These are phyloP conservation scores for Excoecaria agallocha DNA, from an alignment of 345 rosid species.

Conservation along the genomic window DNA sequence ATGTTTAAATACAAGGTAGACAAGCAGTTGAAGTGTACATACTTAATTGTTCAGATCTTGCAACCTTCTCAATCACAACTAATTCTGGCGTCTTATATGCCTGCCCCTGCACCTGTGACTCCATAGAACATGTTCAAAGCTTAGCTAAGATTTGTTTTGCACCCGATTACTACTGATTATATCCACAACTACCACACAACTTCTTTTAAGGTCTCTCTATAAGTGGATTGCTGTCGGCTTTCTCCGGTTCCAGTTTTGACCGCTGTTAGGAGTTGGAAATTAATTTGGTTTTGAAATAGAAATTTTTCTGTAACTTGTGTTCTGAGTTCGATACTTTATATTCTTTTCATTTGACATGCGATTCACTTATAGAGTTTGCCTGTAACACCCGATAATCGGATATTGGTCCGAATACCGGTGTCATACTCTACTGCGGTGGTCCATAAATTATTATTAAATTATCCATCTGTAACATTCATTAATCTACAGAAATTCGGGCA, in stretches of 20 bases:
- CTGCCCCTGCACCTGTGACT: constrained; percentile 38
- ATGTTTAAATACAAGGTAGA: constrained; percentile 89
- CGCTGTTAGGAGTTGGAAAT: background rate
- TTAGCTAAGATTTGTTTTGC: background rate
- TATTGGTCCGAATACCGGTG: no score
- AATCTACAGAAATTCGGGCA: no score
- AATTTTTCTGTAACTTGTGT: background rate
- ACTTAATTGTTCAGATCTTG: constrained; percentile 70
- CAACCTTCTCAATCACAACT: constrained; percentile 68
- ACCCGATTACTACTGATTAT: background rate
- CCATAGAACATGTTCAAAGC: constrained; percentile 4
- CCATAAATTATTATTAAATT: no score
- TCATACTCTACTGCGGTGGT: no score
- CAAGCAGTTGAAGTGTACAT: constrained; percentile 82
- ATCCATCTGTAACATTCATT: no score
- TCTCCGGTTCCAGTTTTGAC: constrained; percentile 9
- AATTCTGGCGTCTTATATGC: constrained; percentile 86
- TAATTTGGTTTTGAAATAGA: background rate
- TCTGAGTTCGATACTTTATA: background rate
- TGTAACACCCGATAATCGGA: no score
- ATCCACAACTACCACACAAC: no score
- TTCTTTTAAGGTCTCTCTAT: background rate
- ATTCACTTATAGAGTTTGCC: background rate
- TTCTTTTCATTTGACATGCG: background rate
- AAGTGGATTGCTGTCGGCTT: background rate